These are phyloP conservation scores for Orobanche coerulescens DNA, from an alignment of 257 asterid genomes.

Conservation along the genomic window DNA sequence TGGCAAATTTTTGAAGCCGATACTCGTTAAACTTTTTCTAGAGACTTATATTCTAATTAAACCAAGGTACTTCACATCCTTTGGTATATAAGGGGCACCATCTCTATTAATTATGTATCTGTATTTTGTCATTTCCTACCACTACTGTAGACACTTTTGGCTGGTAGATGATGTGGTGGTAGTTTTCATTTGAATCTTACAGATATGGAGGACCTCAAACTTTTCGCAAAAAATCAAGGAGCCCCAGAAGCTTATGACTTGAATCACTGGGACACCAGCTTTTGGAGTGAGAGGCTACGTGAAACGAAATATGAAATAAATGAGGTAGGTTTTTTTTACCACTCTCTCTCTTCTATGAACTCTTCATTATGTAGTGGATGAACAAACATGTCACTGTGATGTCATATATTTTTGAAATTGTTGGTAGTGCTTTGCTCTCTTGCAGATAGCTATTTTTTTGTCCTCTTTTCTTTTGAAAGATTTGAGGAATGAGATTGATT, in stretches of 20 bases:
- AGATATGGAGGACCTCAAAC: constrained; percentile 86
- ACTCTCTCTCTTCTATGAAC: constrained; percentile 1
- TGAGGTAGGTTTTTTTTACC: constrained; percentile 47
- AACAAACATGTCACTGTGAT: constrained; percentile 1
- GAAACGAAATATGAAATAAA: constrained; percentile 86
- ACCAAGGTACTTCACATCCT: not conserved
- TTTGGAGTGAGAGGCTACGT: constrained; percentile 98
- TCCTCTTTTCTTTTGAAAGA: not conserved
- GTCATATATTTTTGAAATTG: not conserved
- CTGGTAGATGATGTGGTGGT: constrained; percentile 11
- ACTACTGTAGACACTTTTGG: not conserved
- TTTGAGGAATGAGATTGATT: not conserved
- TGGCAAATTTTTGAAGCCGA: not conserved
- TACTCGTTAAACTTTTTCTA: not conserved
- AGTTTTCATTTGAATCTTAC: constrained; percentile 19
- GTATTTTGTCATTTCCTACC: not conserved
- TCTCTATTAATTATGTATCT: not conserved
- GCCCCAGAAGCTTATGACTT: constrained; percentile 78
- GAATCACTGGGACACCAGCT: constrained; percentile 74
- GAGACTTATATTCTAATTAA: not conserved
- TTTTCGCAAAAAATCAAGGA: constrained; percentile 67
- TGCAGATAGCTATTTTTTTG: not conserved
- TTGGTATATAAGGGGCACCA: not conserved
- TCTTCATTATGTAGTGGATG: not conserved
- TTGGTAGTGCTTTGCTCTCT: constrained; percentile 5